Conservation (phyloP, 768 basidiomycete species). For the Termitomyces titanicus region DNA sequence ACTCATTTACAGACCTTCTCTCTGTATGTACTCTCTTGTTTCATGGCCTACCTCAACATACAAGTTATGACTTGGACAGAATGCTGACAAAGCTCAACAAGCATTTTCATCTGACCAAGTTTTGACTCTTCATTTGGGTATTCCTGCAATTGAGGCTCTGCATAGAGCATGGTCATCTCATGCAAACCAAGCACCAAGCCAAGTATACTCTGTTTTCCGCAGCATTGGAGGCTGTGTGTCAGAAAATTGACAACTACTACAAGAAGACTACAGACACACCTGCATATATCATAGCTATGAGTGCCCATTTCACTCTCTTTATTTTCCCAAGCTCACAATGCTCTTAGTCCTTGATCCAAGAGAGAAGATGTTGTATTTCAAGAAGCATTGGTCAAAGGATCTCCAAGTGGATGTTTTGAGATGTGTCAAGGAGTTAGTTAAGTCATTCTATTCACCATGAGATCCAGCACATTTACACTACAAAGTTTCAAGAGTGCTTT, state of each 20-base stretch:
- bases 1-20: too few relatives aligned
- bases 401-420: conserved; percentile 14
- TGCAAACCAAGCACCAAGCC: too few relatives aligned
- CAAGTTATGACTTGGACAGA: too few relatives aligned
- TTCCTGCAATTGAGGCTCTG: conserved; percentile 3
- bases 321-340: background rate
- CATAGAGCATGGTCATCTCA: background rate
- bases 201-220: background rate
- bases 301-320: conserved; percentile 15
- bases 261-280: conserved; percentile 7
- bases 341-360: conserved; percentile 22
- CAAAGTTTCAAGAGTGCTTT: too few relatives aligned
- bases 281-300: conserved; percentile 10
- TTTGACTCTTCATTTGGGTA: conserved; percentile 2
- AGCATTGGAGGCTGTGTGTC: conserved; percentile 22
- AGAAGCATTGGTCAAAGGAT: conserved; percentile 21
- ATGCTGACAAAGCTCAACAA: too few relatives aligned
- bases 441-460: background rate
- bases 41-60: too few relatives aligned
- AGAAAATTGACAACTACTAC: conserved; percentile 32
- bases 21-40: too few relatives aligned
- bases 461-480: background rate
- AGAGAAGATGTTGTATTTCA: conserved; percentile 20
- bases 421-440: conserved; percentile 14
- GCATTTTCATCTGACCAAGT: too few relatives aligned